phyloP scores from a whole-genome alignment of 257 asterid genomes.

The Capsicum pubescens region DNA sequence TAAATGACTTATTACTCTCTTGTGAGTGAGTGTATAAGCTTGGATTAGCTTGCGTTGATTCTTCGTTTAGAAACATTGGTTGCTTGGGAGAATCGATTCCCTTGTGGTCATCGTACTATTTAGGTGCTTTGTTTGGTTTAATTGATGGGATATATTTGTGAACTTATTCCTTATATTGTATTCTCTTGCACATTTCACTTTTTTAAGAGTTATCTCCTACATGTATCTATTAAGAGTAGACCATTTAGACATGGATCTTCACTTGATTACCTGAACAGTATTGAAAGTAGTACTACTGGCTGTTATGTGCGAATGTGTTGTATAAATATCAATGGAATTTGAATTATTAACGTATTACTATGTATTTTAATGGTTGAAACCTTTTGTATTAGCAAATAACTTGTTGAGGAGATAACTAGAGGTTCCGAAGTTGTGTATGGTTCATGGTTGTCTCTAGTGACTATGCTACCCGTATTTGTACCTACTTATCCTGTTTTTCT shows the following conservation, averaged over 20 bases:
- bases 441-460: neutral
- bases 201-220: neutral
- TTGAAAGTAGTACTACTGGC: neutral
- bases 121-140: no score
- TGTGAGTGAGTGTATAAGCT: no score
- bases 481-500: no score
- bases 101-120: no score
- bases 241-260: neutral
- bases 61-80: no score
- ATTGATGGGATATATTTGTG: neutral
- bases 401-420: neutral
- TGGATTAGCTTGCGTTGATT: no score
- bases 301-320: neutral
- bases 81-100: no score
- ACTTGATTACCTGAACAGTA: conserved; percentile 9
- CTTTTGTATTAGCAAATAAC: neutral
- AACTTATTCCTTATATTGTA: neutral
- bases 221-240: neutral
- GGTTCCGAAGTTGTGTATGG: no score
- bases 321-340: neutral
- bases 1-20: no score
- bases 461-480: neutral
- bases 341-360: neutral
- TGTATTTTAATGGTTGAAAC: neutral
- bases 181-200: neutral